These are phyloP conservation scores for Plasmodium inui DNA, from an alignment of 169 alveolate genomes.

Conservation along the genomic window DNA sequence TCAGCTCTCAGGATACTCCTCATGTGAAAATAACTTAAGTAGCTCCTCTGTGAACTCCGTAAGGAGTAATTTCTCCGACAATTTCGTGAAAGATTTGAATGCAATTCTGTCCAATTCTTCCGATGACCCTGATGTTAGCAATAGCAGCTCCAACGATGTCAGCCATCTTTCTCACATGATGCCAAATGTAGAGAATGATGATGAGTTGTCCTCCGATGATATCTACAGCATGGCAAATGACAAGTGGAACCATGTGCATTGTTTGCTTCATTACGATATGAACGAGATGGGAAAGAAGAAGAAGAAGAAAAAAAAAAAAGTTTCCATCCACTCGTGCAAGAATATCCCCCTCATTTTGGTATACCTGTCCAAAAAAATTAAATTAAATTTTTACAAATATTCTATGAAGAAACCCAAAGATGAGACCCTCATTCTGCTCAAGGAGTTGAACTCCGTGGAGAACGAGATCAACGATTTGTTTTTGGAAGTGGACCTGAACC, in stretches of 20 bases:
- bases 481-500: slow-evolving; percentile 58
- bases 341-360: slow-evolving; percentile 43
- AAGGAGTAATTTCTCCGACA: slow-evolving; percentile 34
- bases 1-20: slow-evolving; percentile 12
- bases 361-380: slow-evolving; percentile 61
- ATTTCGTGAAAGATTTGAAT: neutral
- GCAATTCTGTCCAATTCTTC: neutral
- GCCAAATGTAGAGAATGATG: slow-evolving; percentile 5
- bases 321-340: slow-evolving; percentile 33
- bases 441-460: slow-evolving; percentile 57
- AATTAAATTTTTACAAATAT: slow-evolving; percentile 67
- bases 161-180: neutral
- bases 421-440: slow-evolving; percentile 59
- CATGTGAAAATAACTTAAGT: slow-evolving; percentile 44
- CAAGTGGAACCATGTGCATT: slow-evolving; percentile 56
- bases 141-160: slow-evolving; percentile 28
- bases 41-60: slow-evolving; percentile 45
- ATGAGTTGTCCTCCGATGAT: slow-evolving; percentile 28
- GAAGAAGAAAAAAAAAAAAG: slow-evolving; percentile 60
- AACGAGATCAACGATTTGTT: slow-evolving; percentile 68
- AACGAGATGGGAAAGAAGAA: slow-evolving; percentile 5
- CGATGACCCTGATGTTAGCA: slow-evolving; percentile 11
- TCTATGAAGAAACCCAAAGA: slow-evolving; percentile 73
- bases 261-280: slow-evolving; percentile 32
- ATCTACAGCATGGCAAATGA: neutral